Base-by-base conservation (phyloP, 1,284 basidiomycete genomes). In the Coniferiporia weirii region DNA sequence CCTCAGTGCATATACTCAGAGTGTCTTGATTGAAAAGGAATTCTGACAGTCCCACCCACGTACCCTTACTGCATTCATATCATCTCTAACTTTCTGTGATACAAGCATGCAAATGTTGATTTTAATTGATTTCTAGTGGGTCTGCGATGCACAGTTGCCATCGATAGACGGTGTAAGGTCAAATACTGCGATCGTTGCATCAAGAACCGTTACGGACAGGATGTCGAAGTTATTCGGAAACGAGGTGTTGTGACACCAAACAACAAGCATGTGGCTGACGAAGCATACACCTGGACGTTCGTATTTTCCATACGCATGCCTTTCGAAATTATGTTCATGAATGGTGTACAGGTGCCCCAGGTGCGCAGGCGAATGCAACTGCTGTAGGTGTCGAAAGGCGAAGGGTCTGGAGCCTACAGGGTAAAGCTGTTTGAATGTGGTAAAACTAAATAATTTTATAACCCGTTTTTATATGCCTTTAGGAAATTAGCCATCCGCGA, bases 131-230 rank as follows among this genome's bases (percentile, higher is more conserved):
- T 32, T 48, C 34, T 19, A 82, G 82, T 68, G 45, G 70, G 69
- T 20, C 66, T 84, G 36, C 79, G 76, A 20, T 89, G 84, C 66
- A 85, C 82, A 1, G 64, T 57, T 65, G 34, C 64, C 61, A 52
- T 73, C 72, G 32, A 68, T 72, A 62, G 72, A 20, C 50, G 57
- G n/a, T 90, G 88, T 70, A 73, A 66, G 20, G 71, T 73, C 55
- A 85, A 81, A 64, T 87, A 84, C 63, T 91, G 88, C 71, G 77
- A 75, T 48, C 63, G 73, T 0, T 91, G 88, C 64, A 74, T 91
- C 61, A 81, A 76, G 70, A 88, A 85, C 64, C 75, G 83, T 47
- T 90, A 89, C 64, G 76, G 76, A 44, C 74, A 80, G 64, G 76
- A 82, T 57, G 67, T 82, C 38, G 76, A 81, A 35, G 67, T 67